Evolutionary conservation across 305 asterid genomes (phyloP).

Genomic region (Fraxinus sp.): DNA sequence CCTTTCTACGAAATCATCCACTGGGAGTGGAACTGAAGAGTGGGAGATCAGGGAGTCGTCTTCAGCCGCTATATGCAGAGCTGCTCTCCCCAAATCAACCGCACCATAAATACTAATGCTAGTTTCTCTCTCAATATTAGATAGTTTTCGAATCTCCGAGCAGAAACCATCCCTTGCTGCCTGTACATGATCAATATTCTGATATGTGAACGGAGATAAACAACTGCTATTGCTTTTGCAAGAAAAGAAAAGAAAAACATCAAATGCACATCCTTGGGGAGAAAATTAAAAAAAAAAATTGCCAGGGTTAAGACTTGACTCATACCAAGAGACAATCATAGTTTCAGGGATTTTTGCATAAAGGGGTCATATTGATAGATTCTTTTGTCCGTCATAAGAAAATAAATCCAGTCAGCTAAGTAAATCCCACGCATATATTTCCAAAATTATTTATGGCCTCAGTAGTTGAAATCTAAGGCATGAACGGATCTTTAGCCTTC

Average conservation of each 20-base stretch:
- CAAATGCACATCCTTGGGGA: conserved; percentile 14
- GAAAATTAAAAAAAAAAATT: neutral
- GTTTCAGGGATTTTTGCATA: neutral
- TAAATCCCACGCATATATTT: neutral
- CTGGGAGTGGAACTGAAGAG: conserved; percentile 86
- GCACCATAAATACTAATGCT: conserved; percentile 61
- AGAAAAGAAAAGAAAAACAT: conserved; percentile 2
- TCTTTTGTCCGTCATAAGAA: neutral
- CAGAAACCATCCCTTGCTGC: conserved; percentile 68
- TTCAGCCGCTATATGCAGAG: conserved; percentile 80
- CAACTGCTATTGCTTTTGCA: conserved; percentile 1
- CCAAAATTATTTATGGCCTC: conserved; percentile 11
- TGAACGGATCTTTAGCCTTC: neutral
- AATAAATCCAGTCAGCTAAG: conserved; percentile 2
- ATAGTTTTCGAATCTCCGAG: conserved; percentile 46
- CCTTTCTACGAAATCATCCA: conserved; percentile 62
- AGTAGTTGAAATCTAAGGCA: neutral
- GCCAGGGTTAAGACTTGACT: conserved; percentile 10
- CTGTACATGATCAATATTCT: conserved; percentile 37
- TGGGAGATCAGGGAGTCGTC: conserved; percentile 79
- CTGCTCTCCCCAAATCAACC: conserved; percentile 63
- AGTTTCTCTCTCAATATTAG: conserved; percentile 61
- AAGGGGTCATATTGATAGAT: neutral
- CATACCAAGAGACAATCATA: neutral
- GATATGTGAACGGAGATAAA: conserved; percentile 7